These are phyloP conservation scores for Sordaria brevicollis DNA, from an alignment of 495 filamentous ascomycete species.

Conservation along the genomic window DNA sequence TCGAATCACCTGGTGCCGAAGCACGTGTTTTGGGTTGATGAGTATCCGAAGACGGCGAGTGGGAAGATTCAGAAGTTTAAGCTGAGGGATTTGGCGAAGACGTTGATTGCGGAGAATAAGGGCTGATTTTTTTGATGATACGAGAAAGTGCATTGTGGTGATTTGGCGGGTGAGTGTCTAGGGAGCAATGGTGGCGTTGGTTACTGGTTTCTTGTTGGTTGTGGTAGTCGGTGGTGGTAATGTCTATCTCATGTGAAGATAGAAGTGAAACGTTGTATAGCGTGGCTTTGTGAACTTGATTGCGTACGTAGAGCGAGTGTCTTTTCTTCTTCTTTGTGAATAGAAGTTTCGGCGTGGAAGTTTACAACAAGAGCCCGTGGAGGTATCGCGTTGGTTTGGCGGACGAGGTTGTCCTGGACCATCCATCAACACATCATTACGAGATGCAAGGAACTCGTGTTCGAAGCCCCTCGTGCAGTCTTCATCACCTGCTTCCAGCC, in stretches of 20 bases:
- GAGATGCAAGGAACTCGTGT: not conserved
- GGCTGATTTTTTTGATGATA: not conserved
- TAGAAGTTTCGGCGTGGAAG: not conserved
- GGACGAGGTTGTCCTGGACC: not conserved
- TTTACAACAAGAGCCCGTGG: too few species aligned
- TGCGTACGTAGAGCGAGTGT: not conserved
- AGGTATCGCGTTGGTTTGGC: not conserved
- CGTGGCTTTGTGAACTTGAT: not conserved
- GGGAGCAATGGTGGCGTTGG: not conserved
- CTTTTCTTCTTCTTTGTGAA: not conserved
- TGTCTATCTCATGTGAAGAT: not conserved
- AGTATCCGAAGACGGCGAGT: conserved; percentile 87
- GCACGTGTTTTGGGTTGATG: conserved; percentile 73
- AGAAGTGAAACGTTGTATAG: not conserved
- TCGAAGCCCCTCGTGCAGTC: not conserved
- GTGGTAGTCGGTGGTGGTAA: not conserved
- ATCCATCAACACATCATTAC: not conserved
- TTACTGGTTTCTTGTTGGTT: not conserved
- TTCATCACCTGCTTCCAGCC: not conserved
- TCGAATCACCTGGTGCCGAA: conserved; percentile 78
- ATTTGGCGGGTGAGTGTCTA: not conserved
- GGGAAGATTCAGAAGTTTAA: conserved; percentile 98
- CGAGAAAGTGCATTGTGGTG: not conserved
- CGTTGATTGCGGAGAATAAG: conserved; percentile 9
- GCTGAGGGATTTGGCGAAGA: conserved; percentile 47